Conservation (phyloP, 306 rosid genomes). For the Vachellia pachyceras region DNA sequence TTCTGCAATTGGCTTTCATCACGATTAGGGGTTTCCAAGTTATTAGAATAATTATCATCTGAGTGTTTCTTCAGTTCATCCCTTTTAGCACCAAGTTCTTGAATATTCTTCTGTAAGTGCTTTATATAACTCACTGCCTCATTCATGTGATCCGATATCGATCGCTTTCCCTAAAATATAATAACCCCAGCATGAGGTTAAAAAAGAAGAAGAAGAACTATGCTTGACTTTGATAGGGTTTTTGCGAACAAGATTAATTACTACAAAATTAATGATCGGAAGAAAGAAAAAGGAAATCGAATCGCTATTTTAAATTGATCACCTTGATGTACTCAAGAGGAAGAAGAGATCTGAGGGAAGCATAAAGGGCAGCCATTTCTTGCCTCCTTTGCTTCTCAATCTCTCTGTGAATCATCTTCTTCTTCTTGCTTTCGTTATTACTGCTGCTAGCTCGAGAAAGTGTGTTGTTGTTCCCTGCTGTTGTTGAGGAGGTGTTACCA, state of each 20-base stretch:
- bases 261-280: background rate
- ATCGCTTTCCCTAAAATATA: constrained; percentile 78
- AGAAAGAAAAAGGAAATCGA: background rate
- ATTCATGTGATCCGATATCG: constrained; percentile 61
- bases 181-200: background rate
- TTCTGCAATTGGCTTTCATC: constrained; percentile 4
- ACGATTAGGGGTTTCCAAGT: background rate
- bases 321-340: constrained; percentile 62
- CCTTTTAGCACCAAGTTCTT: constrained; percentile 48
- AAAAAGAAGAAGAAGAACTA: background rate
- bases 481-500: constrained; percentile 9
- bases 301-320: background rate
- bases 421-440: constrained; percentile 37
- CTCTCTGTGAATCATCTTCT: constrained; percentile 61
- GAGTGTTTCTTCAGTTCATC: constrained; percentile 51
- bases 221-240: background rate
- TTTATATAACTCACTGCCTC: constrained; percentile 72
- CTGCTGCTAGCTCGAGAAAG: background rate
- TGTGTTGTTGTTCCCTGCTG: constrained; percentile 5
- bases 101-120: constrained; percentile 49
- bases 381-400: constrained; percentile 74
- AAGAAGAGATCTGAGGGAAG: constrained; percentile 67
- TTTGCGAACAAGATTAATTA: background rate
- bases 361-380: constrained; percentile 66
- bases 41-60: background rate